Percentiles rank a stretch among this genome's conserved stretches.
Conservation (phyloP, 768 basidiomycete species). For the Rhizopogon vesiculosus region DNA sequence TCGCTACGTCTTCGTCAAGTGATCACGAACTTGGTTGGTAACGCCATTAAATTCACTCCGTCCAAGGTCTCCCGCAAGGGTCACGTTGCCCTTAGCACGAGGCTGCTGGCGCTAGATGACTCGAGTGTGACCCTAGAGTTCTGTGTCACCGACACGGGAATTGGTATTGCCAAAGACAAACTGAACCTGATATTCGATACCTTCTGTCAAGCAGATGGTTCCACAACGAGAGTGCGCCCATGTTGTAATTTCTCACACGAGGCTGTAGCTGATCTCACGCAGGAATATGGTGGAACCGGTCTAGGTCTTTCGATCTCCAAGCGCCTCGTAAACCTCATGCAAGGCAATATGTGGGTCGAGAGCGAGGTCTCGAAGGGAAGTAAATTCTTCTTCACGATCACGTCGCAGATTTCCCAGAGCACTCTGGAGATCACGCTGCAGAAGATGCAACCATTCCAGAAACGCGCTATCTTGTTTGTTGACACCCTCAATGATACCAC, state of each 20-base stretch:
- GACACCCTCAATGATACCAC: slow-evolving; percentile 78
- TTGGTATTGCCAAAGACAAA: slow-evolving; percentile 98
- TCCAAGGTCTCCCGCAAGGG: slow-evolving; percentile 75
- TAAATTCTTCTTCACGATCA: slow-evolving; percentile 96
- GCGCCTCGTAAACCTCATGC: slow-evolving; percentile 94
- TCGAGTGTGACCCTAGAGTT: slow-evolving; percentile 89
- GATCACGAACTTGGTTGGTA: slow-evolving; percentile 92
- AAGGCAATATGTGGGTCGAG: slow-evolving; percentile 99
- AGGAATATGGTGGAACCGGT: slow-evolving; percentile 98
- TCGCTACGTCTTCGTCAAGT: slow-evolving; percentile 92
- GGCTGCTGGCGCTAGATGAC: slow-evolving; percentile 74
- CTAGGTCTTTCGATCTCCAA: slow-evolving; percentile 97
- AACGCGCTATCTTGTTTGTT: slow-evolving; percentile 87
- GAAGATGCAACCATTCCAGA: slow-evolving; percentile 84
- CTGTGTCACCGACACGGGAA: slow-evolving; percentile 96
- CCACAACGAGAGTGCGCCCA: slow-evolving; percentile 78
- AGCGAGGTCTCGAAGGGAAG: slow-evolving; percentile 89
- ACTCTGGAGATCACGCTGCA: slow-evolving; percentile 66
- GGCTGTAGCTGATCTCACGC: slow-evolving; percentile 1
- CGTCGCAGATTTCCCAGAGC: slow-evolving; percentile 74
- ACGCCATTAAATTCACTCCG: slow-evolving; percentile 97
- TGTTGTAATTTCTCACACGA: slow-evolving; percentile 3
- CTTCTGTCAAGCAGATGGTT: slow-evolving; percentile 98
- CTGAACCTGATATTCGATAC: slow-evolving; percentile 98
- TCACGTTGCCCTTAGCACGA: slow-evolving; percentile 84